A percentile compares a stretch with the other conserved stretches of the same genome.
phyloP scores from a whole-genome alignment of 495 filamentous ascomycete species.

The Hypoxylon cercidicola region DNA sequence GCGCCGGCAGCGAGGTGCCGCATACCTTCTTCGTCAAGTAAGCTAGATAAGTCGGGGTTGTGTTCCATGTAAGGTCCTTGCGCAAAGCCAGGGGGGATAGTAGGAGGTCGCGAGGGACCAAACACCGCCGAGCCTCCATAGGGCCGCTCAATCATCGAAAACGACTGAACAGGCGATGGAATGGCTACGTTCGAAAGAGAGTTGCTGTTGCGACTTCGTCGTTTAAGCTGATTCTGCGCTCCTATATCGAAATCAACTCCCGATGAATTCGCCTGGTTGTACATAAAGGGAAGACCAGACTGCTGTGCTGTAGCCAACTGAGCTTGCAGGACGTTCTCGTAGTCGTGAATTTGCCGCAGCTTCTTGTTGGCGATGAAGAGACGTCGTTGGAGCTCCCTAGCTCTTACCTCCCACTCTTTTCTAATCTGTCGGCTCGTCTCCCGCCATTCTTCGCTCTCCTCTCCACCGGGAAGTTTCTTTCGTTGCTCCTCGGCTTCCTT shows the following conservation, averaged over 20 bases:
- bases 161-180: constrained; percentile 52
- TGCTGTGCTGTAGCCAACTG: constrained; percentile 44
- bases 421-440: constrained; percentile 56
- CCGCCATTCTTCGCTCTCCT: constrained; percentile 65
- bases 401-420: constrained; percentile 57
- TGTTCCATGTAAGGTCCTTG: constrained; percentile 64
- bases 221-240: constrained; percentile 59
- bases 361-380: constrained; percentile 50
- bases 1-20: constrained; percentile 66
- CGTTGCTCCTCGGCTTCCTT: constrained; percentile 65
- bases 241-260: constrained; percentile 61
- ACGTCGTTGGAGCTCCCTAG: constrained; percentile 56
- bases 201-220: constrained; percentile 66
- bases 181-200: constrained; percentile 60
- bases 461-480: constrained; percentile 60
- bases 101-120: constrained; percentile 50
- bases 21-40: constrained; percentile 56
- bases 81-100: constrained; percentile 60
- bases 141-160: constrained; percentile 52
- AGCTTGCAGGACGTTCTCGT: constrained; percentile 50
- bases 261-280: constrained; percentile 57
- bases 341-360: constrained; percentile 51
- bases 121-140: constrained; percentile 47
- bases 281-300: constrained; percentile 47
- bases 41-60: constrained; percentile 50